Evolutionary conservation across 2,329 filamentous ascomycete species (phyloP), one percentile per base, ranked within the genome.

Genomic region (Macroventuria anomochaeta): DNA sequence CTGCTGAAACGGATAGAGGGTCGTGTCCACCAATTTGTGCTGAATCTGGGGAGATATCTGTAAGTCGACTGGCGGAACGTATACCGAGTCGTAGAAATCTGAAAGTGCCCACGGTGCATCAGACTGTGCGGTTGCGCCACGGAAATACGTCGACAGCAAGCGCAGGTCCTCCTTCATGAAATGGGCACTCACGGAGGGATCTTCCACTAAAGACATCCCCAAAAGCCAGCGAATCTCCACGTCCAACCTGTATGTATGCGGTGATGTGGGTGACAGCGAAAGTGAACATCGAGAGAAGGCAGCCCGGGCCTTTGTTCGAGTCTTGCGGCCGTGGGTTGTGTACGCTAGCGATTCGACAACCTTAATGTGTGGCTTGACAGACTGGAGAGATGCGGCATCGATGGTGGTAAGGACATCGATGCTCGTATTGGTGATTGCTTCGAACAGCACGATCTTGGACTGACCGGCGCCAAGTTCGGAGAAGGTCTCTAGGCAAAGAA

Each of bases 1-100:
- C 49, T 84, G 84, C 70, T 93, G 90, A 55, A 91, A 93, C 0
- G 88, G 88, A 67, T 86, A 92, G 0, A 92, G 74, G 0, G 74
- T 76, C 1, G 85, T 72, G 2, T 70, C 65, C 2, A 62, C 29
- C 18, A 70, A 33, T 15, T 61, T 61, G 5, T 66, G 55, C n/a
- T 67, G 61, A 10, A 76, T 70, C 6, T 65, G 61, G 1, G 63
- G 59, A 7, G 74, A 68, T 2, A 73, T 55, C 7, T 66, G 41
- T 7, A 63, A 12, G 15, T 80, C 37, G 75, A 75, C 43, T 81
- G 76, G 21, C 1, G 89, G 86, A 2, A 87, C 81, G 64, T 86
- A 82, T 1, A 89, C 86, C 13, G 85, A 84, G 46, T 88, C 82
- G 64, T 92, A 93, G 67, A 93, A 93, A 52, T 83, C 81, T 41